Percentiles rank a stretch among this genome's conserved stretches.
Conservation (phyloP, 2,329 filamentous ascomycete species). For the Chrysoporthe austroafricana region DNA sequence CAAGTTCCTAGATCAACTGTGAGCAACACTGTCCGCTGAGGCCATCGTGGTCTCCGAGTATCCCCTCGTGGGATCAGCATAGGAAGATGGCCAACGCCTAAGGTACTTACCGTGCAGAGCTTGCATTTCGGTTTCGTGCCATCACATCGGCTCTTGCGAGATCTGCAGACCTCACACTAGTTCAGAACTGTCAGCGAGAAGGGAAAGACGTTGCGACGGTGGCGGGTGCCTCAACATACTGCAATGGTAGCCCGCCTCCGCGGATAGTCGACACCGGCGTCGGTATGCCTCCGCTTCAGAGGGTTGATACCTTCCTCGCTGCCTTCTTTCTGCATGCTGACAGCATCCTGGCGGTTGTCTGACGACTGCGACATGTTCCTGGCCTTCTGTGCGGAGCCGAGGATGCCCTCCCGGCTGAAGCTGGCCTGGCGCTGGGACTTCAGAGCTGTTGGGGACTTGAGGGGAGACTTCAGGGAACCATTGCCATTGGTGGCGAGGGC, state of each 20-base stretch:
- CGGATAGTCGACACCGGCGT: conserved; percentile 65
- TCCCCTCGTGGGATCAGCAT: neutral
- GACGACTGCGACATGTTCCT: conserved; percentile 60
- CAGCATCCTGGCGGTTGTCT: conserved; percentile 49
- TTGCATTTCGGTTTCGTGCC: conserved; percentile 82
- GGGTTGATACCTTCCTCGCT: conserved; percentile 62
- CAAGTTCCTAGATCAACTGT: conserved; percentile 53
- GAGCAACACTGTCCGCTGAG: neutral
- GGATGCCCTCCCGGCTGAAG: conserved; percentile 59
- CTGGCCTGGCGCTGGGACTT: conserved; percentile 53
- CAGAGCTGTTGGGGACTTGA: conserved; percentile 57
- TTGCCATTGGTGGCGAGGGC: conserved; percentile 43
- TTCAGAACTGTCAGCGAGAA: conserved; percentile 15
- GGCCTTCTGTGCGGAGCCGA: conserved; percentile 57
- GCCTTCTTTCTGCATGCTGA: conserved; percentile 46
- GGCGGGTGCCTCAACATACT: conserved; percentile 47
- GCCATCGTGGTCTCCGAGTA: too few species aligned
- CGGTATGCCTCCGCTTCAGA: conserved; percentile 65
- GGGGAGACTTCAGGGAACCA: conserved; percentile 54
- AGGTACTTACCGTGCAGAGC: conserved; percentile 62
- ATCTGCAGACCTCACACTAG: conserved; percentile 81
- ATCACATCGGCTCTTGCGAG: conserved; percentile 79
- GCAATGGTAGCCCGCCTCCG: conserved; percentile 68
- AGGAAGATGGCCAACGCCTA: neutral
- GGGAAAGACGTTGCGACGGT: conserved; percentile 11